A percentile compares a stretch with the other conserved stretches of the same genome.
These are phyloP conservation scores for Lanmaoa pseudosensibilis DNA, from an alignment of 768 basidiomycete species.

Conservation along the genomic window DNA sequence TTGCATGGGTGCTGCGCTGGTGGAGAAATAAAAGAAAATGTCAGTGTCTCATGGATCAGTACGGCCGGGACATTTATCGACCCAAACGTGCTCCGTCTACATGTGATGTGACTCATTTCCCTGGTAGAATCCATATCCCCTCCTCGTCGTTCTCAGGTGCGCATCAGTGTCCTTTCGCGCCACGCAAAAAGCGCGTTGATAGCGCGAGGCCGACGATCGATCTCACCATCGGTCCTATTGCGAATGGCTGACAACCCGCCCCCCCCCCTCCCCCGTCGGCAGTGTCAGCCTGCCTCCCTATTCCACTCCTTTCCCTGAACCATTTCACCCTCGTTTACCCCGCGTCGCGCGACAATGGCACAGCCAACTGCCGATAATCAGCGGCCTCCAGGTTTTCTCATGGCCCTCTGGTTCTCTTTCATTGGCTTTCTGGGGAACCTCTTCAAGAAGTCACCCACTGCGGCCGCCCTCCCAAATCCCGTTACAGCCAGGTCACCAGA, in stretches of 20 bases:
- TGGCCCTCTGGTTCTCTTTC: conserved; percentile 19
- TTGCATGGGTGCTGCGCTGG: conserved; percentile 14
- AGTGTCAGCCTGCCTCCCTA: conserved; percentile 2
- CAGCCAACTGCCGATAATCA: neutral
- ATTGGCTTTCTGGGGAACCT: conserved; percentile 5
- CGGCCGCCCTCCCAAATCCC: conserved; percentile 16
- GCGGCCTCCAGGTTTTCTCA: conserved; percentile 8
- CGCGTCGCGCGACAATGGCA: conserved; percentile 1
- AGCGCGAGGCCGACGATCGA: conserved; percentile 22
- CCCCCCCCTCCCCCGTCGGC: no score
- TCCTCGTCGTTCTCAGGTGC: no score
- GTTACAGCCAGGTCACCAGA: conserved; percentile 10
- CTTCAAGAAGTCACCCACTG: conserved; percentile 14
- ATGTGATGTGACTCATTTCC: no score
- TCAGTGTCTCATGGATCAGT: neutral
- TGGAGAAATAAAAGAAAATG: conserved; percentile 4
- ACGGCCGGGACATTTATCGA: conserved; percentile 9
- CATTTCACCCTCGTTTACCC: neutral
- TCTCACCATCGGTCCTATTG: neutral
- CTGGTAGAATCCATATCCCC: no score
- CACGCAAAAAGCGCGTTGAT: conserved; percentile 9
- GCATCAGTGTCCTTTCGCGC: neutral
- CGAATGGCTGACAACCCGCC: conserved; percentile 5
- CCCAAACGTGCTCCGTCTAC: conserved; percentile 2
- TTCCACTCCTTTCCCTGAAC: neutral